A percentile compares a stretch with the other conserved stretches of the same genome.
These are phyloP conservation scores for Dittrichia graveolens DNA, from an alignment of 129 eudicot species.

Conservation along the genomic window DNA sequence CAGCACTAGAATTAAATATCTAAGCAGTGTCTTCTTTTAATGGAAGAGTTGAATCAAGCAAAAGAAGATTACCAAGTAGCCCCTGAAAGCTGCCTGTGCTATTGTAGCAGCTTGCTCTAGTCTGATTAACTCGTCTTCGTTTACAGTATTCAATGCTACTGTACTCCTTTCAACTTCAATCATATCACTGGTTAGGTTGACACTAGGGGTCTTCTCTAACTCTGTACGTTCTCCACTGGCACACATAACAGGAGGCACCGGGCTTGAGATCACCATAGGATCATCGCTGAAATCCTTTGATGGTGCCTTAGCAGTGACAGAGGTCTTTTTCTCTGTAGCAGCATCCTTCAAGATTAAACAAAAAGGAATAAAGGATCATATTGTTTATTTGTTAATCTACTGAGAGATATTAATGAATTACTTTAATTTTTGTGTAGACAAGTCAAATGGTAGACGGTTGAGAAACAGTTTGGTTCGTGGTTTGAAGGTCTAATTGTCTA, in stretches of 20 bases:
- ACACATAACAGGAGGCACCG: constrained; percentile 38
- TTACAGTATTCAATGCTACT: constrained; percentile 24
- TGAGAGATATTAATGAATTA: neutral
- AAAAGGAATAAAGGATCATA: constrained; percentile 26
- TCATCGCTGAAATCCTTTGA: constrained; percentile 41
- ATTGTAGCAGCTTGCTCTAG: constrained; percentile 78
- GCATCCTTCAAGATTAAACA: constrained; percentile 48
- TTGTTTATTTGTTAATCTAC: neutral
- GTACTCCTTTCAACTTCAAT: constrained; percentile 37
- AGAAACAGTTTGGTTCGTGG: too few species aligned
- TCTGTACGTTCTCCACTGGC: constrained; percentile 32
- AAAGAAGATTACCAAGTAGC: constrained; percentile 72
- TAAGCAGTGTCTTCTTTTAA: neutral
- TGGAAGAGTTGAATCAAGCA: neutral
- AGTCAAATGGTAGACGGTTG: too few species aligned
- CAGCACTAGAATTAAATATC: neutral
- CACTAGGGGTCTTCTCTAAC: constrained; percentile 41
- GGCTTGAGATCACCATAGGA: constrained; percentile 55
- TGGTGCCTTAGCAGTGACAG: constrained; percentile 45
- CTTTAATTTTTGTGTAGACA: too few species aligned
- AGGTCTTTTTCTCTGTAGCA: constrained; percentile 44
- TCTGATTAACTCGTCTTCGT: constrained; percentile 47
- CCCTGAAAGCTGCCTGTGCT: constrained; percentile 91
- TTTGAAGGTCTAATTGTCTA: too few species aligned
- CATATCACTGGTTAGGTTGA: constrained; percentile 34